Conservation (phyloP, 2,329 filamentous ascomycete genomes). For the Trichoderma koningiopsis region DNA sequence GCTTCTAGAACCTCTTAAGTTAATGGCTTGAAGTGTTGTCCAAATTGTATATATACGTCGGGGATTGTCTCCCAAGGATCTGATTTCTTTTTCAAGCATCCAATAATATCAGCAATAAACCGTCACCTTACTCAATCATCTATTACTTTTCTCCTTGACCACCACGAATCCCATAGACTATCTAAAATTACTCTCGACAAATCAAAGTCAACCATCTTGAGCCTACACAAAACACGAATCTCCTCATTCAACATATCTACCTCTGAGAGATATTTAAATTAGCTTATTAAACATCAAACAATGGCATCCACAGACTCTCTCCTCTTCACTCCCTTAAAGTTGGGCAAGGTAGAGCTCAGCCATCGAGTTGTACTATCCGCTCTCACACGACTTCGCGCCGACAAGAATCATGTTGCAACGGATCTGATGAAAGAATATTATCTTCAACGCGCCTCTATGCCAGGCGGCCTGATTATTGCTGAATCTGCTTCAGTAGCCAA, state of each 20-base stretch:
- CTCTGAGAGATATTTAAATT: not conserved
- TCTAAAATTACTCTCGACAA: not conserved
- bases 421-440: conserved; percentile 10
- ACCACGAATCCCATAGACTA: not conserved
- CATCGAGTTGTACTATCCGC: conserved; percentile 1
- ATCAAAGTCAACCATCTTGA: not conserved
- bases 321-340: not conserved
- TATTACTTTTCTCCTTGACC: not conserved
- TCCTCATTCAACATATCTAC: not conserved
- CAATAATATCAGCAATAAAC: not conserved
- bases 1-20: not conserved
- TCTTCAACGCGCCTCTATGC: not conserved
- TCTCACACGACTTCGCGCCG: not conserved
- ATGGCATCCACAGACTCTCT: conserved; percentile 24
- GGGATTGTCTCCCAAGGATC: not conserved
- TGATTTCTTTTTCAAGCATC: not conserved
- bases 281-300: not conserved
- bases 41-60: not conserved
- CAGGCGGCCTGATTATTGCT: not conserved
- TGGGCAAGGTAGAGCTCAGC: conserved; percentile 4
- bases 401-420: conserved; percentile 3
- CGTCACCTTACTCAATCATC: not conserved
- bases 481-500: conserved; percentile 42
- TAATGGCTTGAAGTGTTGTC: not conserved
- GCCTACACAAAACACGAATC: not conserved